Evolutionary conservation across 2,329 filamentous ascomycete genomes (phyloP).

Genomic region (Endoconidiophora laricicola): DNA sequence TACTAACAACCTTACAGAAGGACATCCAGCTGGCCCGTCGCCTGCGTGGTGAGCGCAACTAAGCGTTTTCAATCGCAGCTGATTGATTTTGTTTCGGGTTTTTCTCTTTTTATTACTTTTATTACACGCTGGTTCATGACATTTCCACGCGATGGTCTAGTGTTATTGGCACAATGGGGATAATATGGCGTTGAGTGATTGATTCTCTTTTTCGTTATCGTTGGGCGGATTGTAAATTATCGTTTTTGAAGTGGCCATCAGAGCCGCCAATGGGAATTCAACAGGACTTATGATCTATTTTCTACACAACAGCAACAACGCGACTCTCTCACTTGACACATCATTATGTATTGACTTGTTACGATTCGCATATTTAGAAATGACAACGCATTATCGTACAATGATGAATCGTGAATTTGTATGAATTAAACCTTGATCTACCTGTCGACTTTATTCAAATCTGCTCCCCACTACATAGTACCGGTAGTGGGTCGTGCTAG

Average conservation of each 20-base stretch:
- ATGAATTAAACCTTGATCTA: too few species aligned
- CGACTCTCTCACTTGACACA: too few species aligned
- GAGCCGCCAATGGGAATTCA: slow-evolving; percentile 10
- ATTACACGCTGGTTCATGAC: slow-evolving; percentile 6
- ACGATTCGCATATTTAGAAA: too few species aligned
- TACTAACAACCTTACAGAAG: slow-evolving; percentile 30
- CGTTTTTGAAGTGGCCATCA: slow-evolving; percentile 12
- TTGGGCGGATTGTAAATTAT: slow-evolving; percentile 14
- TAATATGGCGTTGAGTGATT: slow-evolving; percentile 12
- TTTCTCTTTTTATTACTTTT: slow-evolving; percentile 6
- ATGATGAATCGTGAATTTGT: too few species aligned
- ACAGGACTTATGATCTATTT: slow-evolving; percentile 11
- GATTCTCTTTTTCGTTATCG: slow-evolving; percentile 11
- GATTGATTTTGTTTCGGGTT: slow-evolving; percentile 4
- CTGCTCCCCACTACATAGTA: too few species aligned
- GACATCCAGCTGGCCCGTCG: slow-evolving; percentile 93
- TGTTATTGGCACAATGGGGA: slow-evolving; percentile 12
- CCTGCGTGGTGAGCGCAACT: slow-evolving; percentile 86
- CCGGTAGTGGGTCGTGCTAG: too few species aligned
- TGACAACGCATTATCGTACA: too few species aligned
- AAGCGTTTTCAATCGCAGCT: slow-evolving; percentile 22
- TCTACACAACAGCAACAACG: not conserved
- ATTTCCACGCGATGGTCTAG: slow-evolving; percentile 11
- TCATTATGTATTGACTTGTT: too few species aligned
- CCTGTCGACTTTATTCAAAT: too few species aligned